These are phyloP conservation scores for Dictyostelium citrinum DNA, from an alignment of 78 protist genomes.

Conservation along the genomic window DNA sequence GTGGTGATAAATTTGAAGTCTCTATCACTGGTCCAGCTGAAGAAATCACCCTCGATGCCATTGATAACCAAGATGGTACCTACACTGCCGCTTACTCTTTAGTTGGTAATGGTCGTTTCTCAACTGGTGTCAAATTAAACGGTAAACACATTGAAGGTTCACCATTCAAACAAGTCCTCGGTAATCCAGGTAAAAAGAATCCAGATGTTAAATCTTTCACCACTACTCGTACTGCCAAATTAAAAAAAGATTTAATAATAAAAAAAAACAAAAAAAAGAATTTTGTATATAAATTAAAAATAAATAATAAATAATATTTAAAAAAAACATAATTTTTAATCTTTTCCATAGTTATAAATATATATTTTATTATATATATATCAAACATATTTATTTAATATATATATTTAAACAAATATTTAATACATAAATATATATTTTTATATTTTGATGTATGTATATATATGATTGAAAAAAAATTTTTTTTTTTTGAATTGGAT, in stretches of 20 bases:
- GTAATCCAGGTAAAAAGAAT: slow-evolving; percentile 75
- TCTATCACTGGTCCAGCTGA: slow-evolving; percentile 77
- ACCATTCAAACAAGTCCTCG: slow-evolving; percentile 73
- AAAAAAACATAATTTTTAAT: not conserved
- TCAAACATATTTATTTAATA: no score
- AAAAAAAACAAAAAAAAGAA: not conserved
- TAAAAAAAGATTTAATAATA: not conserved
- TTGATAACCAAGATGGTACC: slow-evolving; percentile 75
- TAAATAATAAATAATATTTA: not conserved
- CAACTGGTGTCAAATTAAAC: slow-evolving; percentile 69
- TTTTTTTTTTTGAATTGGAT: no score
- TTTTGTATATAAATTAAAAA: not conserved
- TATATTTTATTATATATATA: no score
- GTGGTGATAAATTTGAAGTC: slow-evolving; percentile 78
- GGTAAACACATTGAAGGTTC: slow-evolving; percentile 79
- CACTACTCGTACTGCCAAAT: slow-evolving; percentile 10
- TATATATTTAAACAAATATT: no score
- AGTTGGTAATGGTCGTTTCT: slow-evolving; percentile 71
- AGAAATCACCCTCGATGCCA: slow-evolving; percentile 38
- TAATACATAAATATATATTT: no score
- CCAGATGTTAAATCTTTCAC: slow-evolving; percentile 49
- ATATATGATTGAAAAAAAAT: no score
- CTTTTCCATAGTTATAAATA: no score
- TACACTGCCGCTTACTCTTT: slow-evolving; percentile 80
- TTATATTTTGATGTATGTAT: no score